Base-by-base conservation (phyloP, 2,329 filamentous ascomycete genomes). In the Stagonosporopsis vannaccii region DNA sequence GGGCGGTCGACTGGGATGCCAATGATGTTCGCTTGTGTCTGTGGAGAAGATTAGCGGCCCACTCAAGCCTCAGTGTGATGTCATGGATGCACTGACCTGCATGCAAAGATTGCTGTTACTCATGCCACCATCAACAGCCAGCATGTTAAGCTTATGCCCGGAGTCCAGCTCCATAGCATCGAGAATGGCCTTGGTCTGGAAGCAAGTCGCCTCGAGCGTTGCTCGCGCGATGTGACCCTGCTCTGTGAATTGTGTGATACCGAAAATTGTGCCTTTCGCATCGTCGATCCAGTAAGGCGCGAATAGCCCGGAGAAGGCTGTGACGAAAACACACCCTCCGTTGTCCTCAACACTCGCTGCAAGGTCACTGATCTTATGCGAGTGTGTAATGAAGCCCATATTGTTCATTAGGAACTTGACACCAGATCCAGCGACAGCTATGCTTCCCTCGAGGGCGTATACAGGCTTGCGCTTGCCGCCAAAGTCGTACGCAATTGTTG, bases 251-350 rank as follows among this genome's bases (percentile, higher is more conserved):
- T 93, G 89, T 0, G 91, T 95, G 62, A 96, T 88, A 43, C 91
- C 91, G 68, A 94, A 93, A 39, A 76, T 86, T 5, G 92, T 96
- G 56, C 92, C 92, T 74, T 92, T 90, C 19, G 92, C 92, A 77
- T 96, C 91, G 72, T 96, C 92, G 59, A 96, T 94, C 92, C 92
- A 97, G 77, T 97, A 96, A 0, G 92, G 92, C 1, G 92, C 92
- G 73, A 96, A 96, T 2, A 97, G 83, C 50, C 92, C 92, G 75
- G 89, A 92, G 74, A 97, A 97, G 1, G 92, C 92, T 2, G 92
- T 96, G 58, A 97, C 92, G 68, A 97, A 82, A 17, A 93, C 86
- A 51, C 92, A 89, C 7, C 92, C 92, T 51, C 92, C 92, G 59
- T 90, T 96, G 74, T 96, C 89, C 35, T 83, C 76, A 6, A 90